Evolutionary conservation across 495 filamentous ascomycete species (phyloP).

Genomic region (Pseudevernia furfuracea): DNA sequence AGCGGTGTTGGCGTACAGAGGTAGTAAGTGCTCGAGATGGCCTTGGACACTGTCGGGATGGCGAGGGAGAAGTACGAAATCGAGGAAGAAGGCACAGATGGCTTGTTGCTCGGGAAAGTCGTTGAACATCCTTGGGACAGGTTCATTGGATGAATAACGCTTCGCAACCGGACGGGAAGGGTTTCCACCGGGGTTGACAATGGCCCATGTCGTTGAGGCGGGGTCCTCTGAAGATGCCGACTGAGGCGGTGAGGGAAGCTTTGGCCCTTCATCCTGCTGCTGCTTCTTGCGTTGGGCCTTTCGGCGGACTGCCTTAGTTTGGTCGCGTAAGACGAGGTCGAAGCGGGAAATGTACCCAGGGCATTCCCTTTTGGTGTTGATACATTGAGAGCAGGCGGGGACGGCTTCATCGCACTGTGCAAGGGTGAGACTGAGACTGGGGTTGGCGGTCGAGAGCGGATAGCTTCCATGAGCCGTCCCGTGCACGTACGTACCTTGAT

Average conservation of each 20-base stretch:
- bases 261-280: conserved; percentile 22
- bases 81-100: conserved; percentile 46
- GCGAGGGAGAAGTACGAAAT: conserved; percentile 46
- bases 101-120: conserved; percentile 40
- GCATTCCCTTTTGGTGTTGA: conserved; percentile 40
- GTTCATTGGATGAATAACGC: background rate
- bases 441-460: background rate
- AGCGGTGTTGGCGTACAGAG: conserved; percentile 42
- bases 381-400: conserved; percentile 43
- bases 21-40: conserved; percentile 51
- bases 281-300: conserved; percentile 31
- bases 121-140: conserved; percentile 21
- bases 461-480: background rate
- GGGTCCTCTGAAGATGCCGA: conserved; percentile 14
- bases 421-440: conserved; percentile 13
- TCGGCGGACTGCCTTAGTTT: conserved; percentile 52
- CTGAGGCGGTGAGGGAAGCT: conserved; percentile 25
- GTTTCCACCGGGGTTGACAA: conserved; percentile 7
- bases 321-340: conserved; percentile 59
- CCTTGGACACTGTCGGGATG: conserved; percentile 37
- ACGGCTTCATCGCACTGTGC: conserved; percentile 44
- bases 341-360: conserved; percentile 64
- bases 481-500: conserved; percentile 42
- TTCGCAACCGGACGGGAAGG: conserved; percentile 9
- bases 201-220: background rate